Conservation (phyloP, 192 early-diverging fungal species). For the Backusella psychrophila region DNA sequence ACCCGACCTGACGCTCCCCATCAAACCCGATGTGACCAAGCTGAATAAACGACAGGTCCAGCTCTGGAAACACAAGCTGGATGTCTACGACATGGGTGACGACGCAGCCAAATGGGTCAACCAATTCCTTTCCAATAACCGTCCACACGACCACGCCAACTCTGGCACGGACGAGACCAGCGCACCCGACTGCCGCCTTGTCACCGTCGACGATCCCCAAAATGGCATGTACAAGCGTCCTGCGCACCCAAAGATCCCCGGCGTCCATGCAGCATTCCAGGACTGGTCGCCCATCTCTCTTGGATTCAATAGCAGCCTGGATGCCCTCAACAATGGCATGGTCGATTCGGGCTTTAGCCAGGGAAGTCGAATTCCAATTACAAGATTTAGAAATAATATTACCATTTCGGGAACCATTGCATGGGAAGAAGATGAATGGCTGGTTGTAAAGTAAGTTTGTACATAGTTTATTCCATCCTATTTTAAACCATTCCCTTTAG, state of each 20-base stretch:
- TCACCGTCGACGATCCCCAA: slow-evolving; percentile 18
- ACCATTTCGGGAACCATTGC: slow-evolving; percentile 26
- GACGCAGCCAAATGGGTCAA: slow-evolving; percentile 57
- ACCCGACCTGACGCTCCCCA: slow-evolving; percentile 13
- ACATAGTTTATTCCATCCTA: too few species aligned
- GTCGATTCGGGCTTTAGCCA: slow-evolving; percentile 15
- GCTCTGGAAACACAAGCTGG: slow-evolving; percentile 42
- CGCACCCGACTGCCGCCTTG: background rate
- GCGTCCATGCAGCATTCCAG: slow-evolving; percentile 23
- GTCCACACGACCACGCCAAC: slow-evolving; percentile 12
- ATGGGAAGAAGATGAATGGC: slow-evolving; percentile 38
- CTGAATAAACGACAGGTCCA: slow-evolving; percentile 24
- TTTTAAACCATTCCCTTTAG: background rate
- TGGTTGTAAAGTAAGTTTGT: slow-evolving; percentile 24
- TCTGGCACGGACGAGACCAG: background rate
- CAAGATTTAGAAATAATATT: slow-evolving; percentile 33
- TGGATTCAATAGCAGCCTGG: slow-evolving; percentile 21
- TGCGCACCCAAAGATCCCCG: slow-evolving; percentile 33
- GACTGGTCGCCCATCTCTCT: slow-evolving; percentile 36
- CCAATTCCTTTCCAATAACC: slow-evolving; percentile 24
- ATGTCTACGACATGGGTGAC: slow-evolving; percentile 63
- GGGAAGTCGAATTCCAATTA: slow-evolving; percentile 20
- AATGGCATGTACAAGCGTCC: slow-evolving; percentile 21
- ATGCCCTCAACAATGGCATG: slow-evolving; percentile 21
- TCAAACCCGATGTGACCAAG: slow-evolving; percentile 16